Conservation (phyloP, 768 basidiomycete species). For the Punctularia strigosozonata region DNA sequence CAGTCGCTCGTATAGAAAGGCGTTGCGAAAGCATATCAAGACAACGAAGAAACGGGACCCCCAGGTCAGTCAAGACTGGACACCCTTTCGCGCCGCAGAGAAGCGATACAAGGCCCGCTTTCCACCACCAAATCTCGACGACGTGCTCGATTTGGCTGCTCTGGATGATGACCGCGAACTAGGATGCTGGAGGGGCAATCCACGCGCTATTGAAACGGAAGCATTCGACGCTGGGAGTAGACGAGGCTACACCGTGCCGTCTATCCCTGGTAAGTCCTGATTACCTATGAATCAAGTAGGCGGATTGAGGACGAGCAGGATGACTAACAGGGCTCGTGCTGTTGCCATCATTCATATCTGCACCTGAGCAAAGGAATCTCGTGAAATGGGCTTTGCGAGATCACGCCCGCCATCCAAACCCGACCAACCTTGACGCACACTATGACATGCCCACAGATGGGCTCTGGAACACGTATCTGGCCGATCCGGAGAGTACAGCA, state of each 20-base stretch:
- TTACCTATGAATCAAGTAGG: conserved; percentile 1
- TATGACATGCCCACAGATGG: conserved; percentile 66
- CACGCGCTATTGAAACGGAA: conserved; percentile 22
- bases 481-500: conserved; percentile 20
- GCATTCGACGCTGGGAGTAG: conserved; percentile 13
- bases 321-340: conserved; percentile 62
- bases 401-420: conserved; percentile 72
- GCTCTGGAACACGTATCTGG: conserved; percentile 64
- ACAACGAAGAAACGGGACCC: conserved; percentile 41
- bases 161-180: conserved; percentile 34
- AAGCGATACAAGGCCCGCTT: conserved; percentile 73
- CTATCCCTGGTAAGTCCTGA: conserved; percentile 39
- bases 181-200: conserved; percentile 36
- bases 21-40: conserved; percentile 45
- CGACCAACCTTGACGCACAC: conserved; percentile 84
- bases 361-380: conserved; percentile 52
- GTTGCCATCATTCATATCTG: conserved; percentile 62
- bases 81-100: conserved; percentile 66
- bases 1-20: conserved; percentile 44
- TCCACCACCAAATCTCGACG: conserved; percentile 62
- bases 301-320: conserved; percentile 3
- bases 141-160: conserved; percentile 54
- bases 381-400: conserved; percentile 62
- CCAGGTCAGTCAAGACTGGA: conserved; percentile 43
- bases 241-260: conserved; percentile 32